These are phyloP conservation scores for Corymbia calophylla DNA, from an alignment of 441 rosid genomes.

Conservation along the genomic window DNA sequence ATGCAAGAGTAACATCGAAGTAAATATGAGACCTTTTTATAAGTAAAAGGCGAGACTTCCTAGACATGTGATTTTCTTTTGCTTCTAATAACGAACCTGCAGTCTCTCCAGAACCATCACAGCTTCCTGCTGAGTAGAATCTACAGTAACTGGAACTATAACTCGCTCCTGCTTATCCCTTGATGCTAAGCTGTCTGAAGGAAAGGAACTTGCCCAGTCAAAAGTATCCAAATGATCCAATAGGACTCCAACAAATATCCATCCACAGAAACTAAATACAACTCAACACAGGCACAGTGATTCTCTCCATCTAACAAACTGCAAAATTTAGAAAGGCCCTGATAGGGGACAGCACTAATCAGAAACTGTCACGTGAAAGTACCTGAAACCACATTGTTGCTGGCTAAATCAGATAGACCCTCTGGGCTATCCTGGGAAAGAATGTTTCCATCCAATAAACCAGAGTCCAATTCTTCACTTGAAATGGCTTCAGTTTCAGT, in stretches of 20 bases:
- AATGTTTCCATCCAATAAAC: constrained; percentile 16
- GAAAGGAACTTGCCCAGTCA: not conserved
- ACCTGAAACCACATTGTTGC: constrained; percentile 25
- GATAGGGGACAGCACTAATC: not conserved
- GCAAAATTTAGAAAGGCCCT: not conserved
- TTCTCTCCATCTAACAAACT: not conserved
- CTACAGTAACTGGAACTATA: constrained; percentile 31
- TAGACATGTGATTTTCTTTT: not conserved
- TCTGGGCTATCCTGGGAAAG: constrained; percentile 18
- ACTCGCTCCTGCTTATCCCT: constrained; percentile 24
- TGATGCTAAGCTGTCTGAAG: constrained; percentile 15
- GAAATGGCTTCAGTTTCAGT: constrained; percentile 5
- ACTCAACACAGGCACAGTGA: not conserved
- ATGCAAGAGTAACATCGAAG: not conserved
- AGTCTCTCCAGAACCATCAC: constrained; percentile 58
- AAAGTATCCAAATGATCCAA: not conserved
- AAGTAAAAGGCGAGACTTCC: not conserved
- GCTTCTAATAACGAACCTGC: constrained; percentile 41
- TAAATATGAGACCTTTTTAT: not conserved
- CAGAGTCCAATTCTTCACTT: constrained; percentile 3
- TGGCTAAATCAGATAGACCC: constrained; percentile 11
- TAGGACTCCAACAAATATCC: not conserved
- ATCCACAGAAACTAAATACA: not conserved
- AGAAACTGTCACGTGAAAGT: not conserved
- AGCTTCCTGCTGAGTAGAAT: constrained; percentile 78